Base-by-base conservation (phyloP, 305 asterid genomes). In the Lippia alba region DNA sequence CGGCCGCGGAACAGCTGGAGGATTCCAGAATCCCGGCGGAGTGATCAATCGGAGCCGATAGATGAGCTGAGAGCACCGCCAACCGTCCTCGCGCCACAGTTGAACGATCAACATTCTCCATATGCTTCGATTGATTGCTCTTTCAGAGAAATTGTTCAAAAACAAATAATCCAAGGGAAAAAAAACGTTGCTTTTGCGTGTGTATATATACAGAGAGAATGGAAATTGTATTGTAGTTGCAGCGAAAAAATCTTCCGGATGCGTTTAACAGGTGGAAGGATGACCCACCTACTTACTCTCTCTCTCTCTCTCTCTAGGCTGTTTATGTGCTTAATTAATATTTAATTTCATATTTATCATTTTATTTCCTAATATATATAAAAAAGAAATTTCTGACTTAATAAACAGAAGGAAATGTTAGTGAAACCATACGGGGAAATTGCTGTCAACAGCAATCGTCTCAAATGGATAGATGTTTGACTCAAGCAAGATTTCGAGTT, bases 61-160 rank as follows among this genome's bases (percentile, higher is more conserved):
- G 88, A 67, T 92, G 98, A 78, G 96, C 94, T 30, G 98, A 82
- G 33, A 92, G 91, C 61, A 92, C 92, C 34, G 95, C 89, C 58
- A 92, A 79, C 32, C 98, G 91, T 65, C 82, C 83, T 64, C 96
- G 88, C 62, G 98, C 98, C 58, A 83, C 83, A 30, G 77, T 60
- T 50, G 97, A 80, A 66, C 46, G 76, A 80, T 89, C 90, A 4
- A 76, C 71, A 55, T 69, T 69, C 72, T 80, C 94, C 95, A 88
- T 86, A 39, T 69, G 44, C 44, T 5, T 32, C 65, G 36, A 16
- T 64, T 55, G 63, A 3, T 40, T 55, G 30, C 30, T 24, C 20
- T 2, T 51, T 5, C 20, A 50, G 30, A 7, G 36, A 19, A 55
- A 56, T 24, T 56, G 36, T 30, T 32, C 44, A 9, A 51, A 44